phyloP scores from a whole-genome alignment of 202 grass and related monocot genomes.

The Zoysia matrella region DNA sequence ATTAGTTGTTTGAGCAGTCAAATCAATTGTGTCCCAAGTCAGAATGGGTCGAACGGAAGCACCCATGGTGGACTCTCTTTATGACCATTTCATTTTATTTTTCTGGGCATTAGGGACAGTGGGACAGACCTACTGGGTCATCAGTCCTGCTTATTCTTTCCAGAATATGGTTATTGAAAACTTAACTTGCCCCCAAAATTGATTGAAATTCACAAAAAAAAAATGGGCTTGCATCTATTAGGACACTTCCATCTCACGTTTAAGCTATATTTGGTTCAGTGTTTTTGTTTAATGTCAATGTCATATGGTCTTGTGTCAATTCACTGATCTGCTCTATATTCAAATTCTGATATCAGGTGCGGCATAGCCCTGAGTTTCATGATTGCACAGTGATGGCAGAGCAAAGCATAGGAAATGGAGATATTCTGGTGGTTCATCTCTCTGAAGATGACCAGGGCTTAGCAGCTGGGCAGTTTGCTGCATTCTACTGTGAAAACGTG shows the following conservation, averaged over 20 bases:
- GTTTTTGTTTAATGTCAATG: not conserved
- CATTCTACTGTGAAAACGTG: constrained; percentile 61
- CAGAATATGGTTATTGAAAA: not conserved
- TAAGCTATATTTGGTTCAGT: not conserved
- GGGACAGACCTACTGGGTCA: not conserved
- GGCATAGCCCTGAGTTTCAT: constrained; percentile 85
- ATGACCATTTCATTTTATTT: constrained; percentile 7
- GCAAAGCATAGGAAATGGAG: constrained; percentile 46
- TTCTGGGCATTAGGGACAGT: not conserved
- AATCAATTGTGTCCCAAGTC: not conserved
- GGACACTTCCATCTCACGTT: not conserved
- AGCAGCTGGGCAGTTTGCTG: constrained; percentile 91
- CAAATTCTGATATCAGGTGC: constrained; percentile 54
- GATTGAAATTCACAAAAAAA: not conserved
- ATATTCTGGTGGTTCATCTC: constrained; percentile 62
- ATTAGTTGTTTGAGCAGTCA: not conserved
- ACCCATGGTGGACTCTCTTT: not conserved
- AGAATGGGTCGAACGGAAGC: not conserved
- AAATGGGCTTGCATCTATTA: not conserved
- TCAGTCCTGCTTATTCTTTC: constrained; percentile 1
- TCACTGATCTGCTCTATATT: constrained; percentile 19
- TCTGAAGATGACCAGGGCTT: constrained; percentile 93
- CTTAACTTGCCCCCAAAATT: not conserved
- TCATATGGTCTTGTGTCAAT: not conserved
- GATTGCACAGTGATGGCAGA: constrained; percentile 56